Conservation (phyloP, 768 basidiomycete genomes). For the Jaapia argillacea region DNA sequence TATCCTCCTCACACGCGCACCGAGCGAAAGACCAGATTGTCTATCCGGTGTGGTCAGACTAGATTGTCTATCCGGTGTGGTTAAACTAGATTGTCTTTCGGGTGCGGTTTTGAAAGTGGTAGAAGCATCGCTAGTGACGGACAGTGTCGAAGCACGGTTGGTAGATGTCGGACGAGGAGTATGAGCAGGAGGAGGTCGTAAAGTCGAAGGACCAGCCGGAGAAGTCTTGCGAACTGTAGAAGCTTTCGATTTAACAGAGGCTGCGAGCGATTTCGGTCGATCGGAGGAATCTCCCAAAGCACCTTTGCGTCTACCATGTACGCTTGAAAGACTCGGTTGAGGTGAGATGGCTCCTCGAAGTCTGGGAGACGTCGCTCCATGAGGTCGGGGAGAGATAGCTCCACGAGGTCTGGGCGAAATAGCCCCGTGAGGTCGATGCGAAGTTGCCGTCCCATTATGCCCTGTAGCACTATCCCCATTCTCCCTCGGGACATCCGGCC, state of each 20-base stretch:
- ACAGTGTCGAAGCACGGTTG: constrained; percentile 14
- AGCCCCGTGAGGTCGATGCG: background rate
- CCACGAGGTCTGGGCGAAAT: background rate
- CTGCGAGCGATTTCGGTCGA: background rate
- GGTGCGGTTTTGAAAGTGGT: constrained; percentile 37
- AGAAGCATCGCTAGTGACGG: constrained; percentile 26
- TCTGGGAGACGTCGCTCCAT: no score
- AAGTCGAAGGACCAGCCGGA: constrained; percentile 13
- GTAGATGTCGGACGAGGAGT: constrained; percentile 14
- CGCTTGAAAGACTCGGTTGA: no score
- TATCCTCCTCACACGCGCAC: constrained; percentile 17
- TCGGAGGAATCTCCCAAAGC: no score
- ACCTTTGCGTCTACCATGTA: no score
- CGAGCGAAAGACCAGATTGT: constrained; percentile 24
- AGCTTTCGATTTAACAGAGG: constrained; percentile 4
- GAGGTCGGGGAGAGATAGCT: no score
- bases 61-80: no score
- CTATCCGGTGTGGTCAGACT: no score
- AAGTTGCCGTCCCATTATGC: background rate
- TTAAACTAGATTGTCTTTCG: no score
- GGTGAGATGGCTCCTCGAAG: no score
- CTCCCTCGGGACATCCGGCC: no score
- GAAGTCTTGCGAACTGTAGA: constrained; percentile 8
- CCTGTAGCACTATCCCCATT: no score
- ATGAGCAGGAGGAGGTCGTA: constrained; percentile 18